A percentile compares a stretch with the other conserved stretches of the same genome.
phyloP scores from a whole-genome alignment of 257 asterid species.

The Ilex aquifolium region DNA sequence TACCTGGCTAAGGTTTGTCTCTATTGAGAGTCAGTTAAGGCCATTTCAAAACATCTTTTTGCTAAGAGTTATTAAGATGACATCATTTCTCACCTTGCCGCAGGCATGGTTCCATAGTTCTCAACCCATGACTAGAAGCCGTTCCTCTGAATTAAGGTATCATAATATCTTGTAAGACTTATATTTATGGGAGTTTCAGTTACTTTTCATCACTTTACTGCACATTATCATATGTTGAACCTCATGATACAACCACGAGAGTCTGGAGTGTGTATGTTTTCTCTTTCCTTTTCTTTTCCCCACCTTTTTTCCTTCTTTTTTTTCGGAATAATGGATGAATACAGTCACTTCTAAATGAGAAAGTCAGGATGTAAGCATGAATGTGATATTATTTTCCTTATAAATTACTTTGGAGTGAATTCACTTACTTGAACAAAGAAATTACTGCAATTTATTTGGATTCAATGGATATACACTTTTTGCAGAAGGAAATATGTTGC shows the following conservation, averaged over 20 bases:
- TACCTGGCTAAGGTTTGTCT: conserved; percentile 59
- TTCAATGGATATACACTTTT: background rate
- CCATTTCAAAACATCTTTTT: background rate
- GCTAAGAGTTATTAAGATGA: background rate
- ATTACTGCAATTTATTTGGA: background rate
- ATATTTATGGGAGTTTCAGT: background rate
- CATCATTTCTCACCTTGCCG: conserved; percentile 10
- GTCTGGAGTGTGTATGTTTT: background rate
- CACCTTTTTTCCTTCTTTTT: too few species aligned
- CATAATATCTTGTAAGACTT: background rate
- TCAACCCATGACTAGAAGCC: conserved; percentile 89
- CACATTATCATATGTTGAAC: background rate
- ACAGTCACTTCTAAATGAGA: too few species aligned
- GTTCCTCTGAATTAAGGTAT: conserved; percentile 69
- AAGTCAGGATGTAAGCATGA: too few species aligned
- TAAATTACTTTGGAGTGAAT: too few species aligned
- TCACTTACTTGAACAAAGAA: too few species aligned
- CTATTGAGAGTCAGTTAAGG: background rate
- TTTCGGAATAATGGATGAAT: too few species aligned
- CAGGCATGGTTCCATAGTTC: conserved; percentile 93
- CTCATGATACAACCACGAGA: background rate
- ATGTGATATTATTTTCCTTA: too few species aligned
- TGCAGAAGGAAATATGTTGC: conserved; percentile 79
- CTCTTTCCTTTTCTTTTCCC: background rate
- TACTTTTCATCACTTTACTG: background rate